A percentile compares a stretch with the other conserved stretches of the same genome.
Evolutionary conservation across 2,329 filamentous ascomycete species (phyloP).

Genomic region (Fusarium hostae): DNA sequence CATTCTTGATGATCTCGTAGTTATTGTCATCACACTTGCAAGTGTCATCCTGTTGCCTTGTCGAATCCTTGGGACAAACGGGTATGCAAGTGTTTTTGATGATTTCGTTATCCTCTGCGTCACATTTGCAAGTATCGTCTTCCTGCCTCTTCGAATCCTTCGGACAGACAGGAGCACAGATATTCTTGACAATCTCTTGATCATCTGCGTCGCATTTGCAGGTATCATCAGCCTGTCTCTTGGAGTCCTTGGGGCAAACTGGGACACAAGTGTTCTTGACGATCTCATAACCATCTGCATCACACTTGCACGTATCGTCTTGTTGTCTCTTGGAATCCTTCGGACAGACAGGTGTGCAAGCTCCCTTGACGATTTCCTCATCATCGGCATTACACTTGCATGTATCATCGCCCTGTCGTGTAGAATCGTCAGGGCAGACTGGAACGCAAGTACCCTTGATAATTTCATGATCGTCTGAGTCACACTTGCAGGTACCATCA

Average conservation of each 20-base stretch:
- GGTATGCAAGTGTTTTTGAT: background rate
- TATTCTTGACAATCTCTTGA: background rate
- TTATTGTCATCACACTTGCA: background rate
- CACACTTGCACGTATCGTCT: background rate
- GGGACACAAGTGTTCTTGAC: background rate
- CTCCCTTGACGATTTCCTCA: background rate
- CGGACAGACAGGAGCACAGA: background rate
- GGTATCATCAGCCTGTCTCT: accelerated
- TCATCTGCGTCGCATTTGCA: background rate
- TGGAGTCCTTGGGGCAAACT: background rate
- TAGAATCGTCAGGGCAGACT: background rate
- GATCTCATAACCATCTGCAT: accelerated
- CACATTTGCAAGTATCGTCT: background rate
- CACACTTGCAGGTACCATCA: background rate
- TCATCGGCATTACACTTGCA: background rate
- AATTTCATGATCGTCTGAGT: background rate
- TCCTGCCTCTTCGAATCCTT: background rate
- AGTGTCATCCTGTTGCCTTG: accelerated
- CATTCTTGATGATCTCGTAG: background rate
- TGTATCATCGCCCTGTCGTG: background rate
- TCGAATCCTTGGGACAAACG: background rate
- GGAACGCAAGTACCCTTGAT: background rate
- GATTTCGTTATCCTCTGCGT: background rate
- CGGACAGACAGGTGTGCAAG: accelerated
- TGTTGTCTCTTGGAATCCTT: background rate